These are phyloP conservation scores for Gardenia jasminoides DNA, from an alignment of 257 asterid species.

Conservation along the genomic window DNA sequence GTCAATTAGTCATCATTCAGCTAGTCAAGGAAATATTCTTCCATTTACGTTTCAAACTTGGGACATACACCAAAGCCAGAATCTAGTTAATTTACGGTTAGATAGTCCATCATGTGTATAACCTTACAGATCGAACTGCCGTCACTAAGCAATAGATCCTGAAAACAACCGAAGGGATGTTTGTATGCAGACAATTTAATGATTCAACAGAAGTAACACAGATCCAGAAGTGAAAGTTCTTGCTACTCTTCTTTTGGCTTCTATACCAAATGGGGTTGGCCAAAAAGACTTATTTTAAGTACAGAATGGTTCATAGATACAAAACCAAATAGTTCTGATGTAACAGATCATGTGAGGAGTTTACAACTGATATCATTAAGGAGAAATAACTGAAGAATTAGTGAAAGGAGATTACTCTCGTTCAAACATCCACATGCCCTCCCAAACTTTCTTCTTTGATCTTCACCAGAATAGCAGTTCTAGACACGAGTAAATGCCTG, in stretches of 20 bases:
- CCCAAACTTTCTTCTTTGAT: not conserved
- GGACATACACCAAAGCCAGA: too few species aligned
- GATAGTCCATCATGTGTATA: too few species aligned
- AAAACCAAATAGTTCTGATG: not conserved
- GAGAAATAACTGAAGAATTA: not conserved
- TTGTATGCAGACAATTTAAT: not conserved
- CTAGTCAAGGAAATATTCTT: not conserved
- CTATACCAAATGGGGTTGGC: not conserved
- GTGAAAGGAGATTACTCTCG: not conserved
- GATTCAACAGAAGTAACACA: not conserved
- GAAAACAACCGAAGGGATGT: not conserved
- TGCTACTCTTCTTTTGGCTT: not conserved
- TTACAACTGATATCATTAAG: not conserved
- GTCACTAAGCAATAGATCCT: too few species aligned
- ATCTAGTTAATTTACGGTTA: not conserved
- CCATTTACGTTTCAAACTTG: not conserved
- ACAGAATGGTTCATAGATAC: slow-evolving; percentile 5
- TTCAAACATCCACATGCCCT: not conserved
- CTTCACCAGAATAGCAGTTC: not conserved
- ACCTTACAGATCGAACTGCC: too few species aligned
- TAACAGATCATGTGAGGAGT: slow-evolving; percentile 6
- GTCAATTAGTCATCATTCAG: not conserved
- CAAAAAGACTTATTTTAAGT: not conserved
- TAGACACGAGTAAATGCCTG: not conserved
- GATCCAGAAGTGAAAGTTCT: not conserved